Evolutionary conservation across 2,329 filamentous ascomycete genomes (phyloP).

Genomic region (Graphiopsis chlorocephala): DNA sequence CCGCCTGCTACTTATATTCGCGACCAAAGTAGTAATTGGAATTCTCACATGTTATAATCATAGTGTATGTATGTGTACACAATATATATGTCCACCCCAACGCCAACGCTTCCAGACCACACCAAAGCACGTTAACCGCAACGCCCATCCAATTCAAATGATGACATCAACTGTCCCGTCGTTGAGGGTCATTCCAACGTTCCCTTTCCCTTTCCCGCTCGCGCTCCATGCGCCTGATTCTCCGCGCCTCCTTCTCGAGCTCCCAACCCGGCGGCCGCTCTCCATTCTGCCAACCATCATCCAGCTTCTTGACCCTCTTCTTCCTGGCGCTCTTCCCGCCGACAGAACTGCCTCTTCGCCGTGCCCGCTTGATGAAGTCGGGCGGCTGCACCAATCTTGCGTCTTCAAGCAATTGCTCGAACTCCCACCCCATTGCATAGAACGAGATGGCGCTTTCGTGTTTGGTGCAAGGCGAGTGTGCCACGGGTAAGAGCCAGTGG

Average conservation of each 20-base stretch:
- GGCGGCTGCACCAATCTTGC: slow-evolving; percentile 28
- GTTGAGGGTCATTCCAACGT: background rate
- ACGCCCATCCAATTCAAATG: background rate
- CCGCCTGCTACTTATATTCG: too few species aligned
- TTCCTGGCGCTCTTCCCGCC: background rate
- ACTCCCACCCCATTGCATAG: slow-evolving; percentile 35
- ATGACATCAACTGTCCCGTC: background rate
- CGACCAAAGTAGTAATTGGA: background rate
- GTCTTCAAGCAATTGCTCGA: slow-evolving; percentile 32
- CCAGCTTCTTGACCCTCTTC: slow-evolving; percentile 25
- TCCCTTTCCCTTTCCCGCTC: slow-evolving; percentile 4
- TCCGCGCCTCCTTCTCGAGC: slow-evolving; percentile 30
- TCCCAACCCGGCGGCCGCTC: slow-evolving; percentile 35
- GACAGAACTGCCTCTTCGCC: slow-evolving; percentile 6
- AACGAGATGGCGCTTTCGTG: slow-evolving; percentile 45
- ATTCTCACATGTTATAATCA: background rate
- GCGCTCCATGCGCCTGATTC: slow-evolving; percentile 17
- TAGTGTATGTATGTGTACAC: background rate
- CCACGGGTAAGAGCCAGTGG: slow-evolving; percentile 81
- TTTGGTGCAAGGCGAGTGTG: slow-evolving; percentile 68
- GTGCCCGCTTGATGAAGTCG: slow-evolving; percentile 11
- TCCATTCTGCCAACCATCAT: slow-evolving; percentile 34
- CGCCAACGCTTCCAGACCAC: background rate
- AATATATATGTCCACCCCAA: background rate
- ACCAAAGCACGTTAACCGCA: background rate